Base-by-base conservation (phyloP, 2,329 filamentous ascomycete genomes). In the Fusarium scirpi region DNA sequence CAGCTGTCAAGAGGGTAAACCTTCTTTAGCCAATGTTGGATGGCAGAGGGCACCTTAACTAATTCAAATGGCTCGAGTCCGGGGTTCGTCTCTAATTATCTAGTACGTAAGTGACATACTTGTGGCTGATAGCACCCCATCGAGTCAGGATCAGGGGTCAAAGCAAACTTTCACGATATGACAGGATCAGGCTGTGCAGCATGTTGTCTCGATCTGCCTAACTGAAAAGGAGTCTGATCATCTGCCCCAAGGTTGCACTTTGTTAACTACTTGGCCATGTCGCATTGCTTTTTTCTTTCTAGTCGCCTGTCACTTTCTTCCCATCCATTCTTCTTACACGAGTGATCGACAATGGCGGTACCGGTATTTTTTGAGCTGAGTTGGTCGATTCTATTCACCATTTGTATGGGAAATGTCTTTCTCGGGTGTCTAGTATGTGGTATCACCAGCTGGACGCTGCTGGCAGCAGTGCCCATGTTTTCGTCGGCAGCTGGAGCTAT, bases 321-420 rank as follows among this genome's bases (percentile, higher is more conserved):
- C 40, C 27, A 43, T 27, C 40, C 6, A 40, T 43, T 29, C 18
- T 15, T 65, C 46, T 8, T 13, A 27, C 34, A n/a, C 25, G 8
- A 41, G 5, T 40, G 43, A 41, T 61, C 47, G 16, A 66, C 38
- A 55, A 66, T 66, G 63, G 63, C 63, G 13, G 61, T 65, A 18
- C 46, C 63, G 5, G 67, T 78, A 24, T 82, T 82, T 62, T 83
- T 79, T 49, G 81, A 83, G 69, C 68, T 79, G 34, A 80, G 80
- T 57, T 83, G 81, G 81, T 77, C 80, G 5, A 82, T 83, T 13
- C 76, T 85, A 24, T 82, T 78, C 65, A 81, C 79, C 30, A 79
- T 83, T 53, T 81, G 82, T 30, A 62, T 81, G 12, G 68, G 76
- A 47, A 82, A 81, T 64, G 76, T 82, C 13, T 52, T 82, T 34